Evolutionary conservation across 305 asterid species (phyloP).

Genomic region (Fraxinus velutina): DNA sequence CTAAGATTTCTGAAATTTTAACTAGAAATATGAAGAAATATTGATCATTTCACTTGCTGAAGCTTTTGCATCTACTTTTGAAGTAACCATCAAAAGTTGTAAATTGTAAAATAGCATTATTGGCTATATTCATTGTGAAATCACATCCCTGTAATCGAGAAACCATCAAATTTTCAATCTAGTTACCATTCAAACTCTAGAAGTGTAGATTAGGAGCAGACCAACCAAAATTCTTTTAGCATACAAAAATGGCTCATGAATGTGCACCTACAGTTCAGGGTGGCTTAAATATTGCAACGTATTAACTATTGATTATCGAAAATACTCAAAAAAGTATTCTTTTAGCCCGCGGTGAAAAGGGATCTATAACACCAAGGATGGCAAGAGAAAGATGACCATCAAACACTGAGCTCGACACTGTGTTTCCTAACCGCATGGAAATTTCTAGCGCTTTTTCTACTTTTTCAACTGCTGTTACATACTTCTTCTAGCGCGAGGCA

Average conservation of each 20-base stretch:
- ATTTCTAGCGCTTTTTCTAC: slow-evolving; percentile 23
- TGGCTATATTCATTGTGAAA: not conserved
- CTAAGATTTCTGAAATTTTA: not conserved
- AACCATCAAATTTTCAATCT: not conserved
- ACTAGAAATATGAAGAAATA: too few relatives aligned
- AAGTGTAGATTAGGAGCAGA: not conserved
- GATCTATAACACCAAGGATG: slow-evolving; percentile 21
- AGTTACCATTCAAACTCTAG: not conserved
- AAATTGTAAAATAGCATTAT: not conserved
- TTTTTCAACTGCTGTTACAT: slow-evolving; percentile 21
- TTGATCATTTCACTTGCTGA: not conserved
- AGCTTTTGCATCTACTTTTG: not conserved
- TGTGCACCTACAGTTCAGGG: not conserved
- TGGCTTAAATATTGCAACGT: not conserved
- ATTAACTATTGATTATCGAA: not conserved
- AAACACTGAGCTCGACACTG: slow-evolving; percentile 41
- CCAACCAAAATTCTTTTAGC: not conserved
- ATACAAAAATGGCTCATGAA: slow-evolving; percentile 28
- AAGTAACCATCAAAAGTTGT: not conserved
- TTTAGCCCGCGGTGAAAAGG: slow-evolving; percentile 15
- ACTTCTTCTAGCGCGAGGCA: slow-evolving; percentile 18
- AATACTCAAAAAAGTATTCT: not conserved
- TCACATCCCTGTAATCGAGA: not conserved
- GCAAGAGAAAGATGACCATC: slow-evolving; percentile 34
- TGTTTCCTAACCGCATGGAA: slow-evolving; percentile 26